Evolutionary conservation across 139 green algal genomes (phyloP), one percentile per base, ranked within the genome.

Genomic region (Chlamydomonas sphaeroides): DNA sequence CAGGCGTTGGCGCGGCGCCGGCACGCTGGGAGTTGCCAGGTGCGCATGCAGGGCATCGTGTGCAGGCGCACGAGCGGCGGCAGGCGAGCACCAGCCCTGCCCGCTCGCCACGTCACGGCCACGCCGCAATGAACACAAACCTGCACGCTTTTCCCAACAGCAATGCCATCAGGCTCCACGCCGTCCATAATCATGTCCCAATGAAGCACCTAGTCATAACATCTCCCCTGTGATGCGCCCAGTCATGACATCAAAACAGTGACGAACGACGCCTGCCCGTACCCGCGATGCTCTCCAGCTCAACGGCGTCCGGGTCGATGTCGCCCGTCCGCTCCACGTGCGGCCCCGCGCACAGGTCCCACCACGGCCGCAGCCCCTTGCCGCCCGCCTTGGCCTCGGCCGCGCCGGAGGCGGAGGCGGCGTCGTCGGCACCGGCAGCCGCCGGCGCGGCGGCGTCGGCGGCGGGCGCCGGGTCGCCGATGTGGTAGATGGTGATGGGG

Each of bases 401-500:
- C 17, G 57, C 21, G 39, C 32, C 36, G 8, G 18, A 39, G 1
- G 15, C 61, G 18, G 18, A 41, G 26, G 41, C 32, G 2, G 56
- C 53, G 14, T 23, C 23, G 10, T 23, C 1, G 28, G 5, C 59
- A 21, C 11, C 41, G 41, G 59, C 59, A 1, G 74, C 41, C 1
- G 74, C 18, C 0, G 73, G 14, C 15, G 59, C 14, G 10, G 33
- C 41, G 30, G 75, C 42, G 33, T 61, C 21, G 42, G 75, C 39
- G 2, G 74, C 17, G 32, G 73, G 21, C 3, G 61, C 42, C 1
- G 75, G 75, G 42, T 95, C 88, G 7, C 97, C 97, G 10, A 99
- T 97, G 91, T 99, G 96, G 89, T 98, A 99, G 78, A 99, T 98
- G 35, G 97, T 99, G 91, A 99, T 99, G 79, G 94, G 62, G 11